phyloP scores from a whole-genome alignment of 176 grass and related monocot species.

The Carex myosuroides region DNA sequence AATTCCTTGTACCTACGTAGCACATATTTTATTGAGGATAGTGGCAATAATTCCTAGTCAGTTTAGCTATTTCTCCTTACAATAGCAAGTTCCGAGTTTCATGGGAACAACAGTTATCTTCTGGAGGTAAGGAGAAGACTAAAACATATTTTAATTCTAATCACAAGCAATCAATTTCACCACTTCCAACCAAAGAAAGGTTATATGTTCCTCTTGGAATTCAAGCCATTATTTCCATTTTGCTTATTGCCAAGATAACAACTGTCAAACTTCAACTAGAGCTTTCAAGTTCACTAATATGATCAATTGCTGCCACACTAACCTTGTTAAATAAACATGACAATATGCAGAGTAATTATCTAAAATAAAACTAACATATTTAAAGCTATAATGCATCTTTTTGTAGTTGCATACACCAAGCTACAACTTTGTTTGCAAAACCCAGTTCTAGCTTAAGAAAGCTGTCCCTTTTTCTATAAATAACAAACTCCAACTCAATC shows the following conservation, averaged over 20 bases:
- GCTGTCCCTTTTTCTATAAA: not conserved
- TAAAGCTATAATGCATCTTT: not conserved
- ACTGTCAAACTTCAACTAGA: not conserved
- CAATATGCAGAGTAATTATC: not conserved
- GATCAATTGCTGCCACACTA: not conserved
- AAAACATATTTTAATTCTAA: not conserved
- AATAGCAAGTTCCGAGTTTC: not conserved
- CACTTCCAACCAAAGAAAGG: not conserved
- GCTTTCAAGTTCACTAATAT: not conserved
- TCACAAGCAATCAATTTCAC: not conserved
- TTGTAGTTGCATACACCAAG: not conserved
- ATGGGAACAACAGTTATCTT: not conserved
- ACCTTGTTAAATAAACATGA: not conserved
- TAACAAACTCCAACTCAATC: constrained; percentile 1
- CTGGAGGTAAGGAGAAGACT: not conserved
- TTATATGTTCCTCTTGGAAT: not conserved
- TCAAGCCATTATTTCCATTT: not conserved
- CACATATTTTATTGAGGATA: not conserved
- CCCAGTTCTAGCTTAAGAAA: not conserved
- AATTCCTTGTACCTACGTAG: not conserved
- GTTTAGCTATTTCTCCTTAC: not conserved
- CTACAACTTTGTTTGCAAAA: not conserved
- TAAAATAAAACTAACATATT: not conserved
- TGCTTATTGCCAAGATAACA: not conserved
- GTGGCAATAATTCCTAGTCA: not conserved